Evolutionary conservation across 306 rosid species (phyloP).

Genomic region (Abrus pulchellus): DNA sequence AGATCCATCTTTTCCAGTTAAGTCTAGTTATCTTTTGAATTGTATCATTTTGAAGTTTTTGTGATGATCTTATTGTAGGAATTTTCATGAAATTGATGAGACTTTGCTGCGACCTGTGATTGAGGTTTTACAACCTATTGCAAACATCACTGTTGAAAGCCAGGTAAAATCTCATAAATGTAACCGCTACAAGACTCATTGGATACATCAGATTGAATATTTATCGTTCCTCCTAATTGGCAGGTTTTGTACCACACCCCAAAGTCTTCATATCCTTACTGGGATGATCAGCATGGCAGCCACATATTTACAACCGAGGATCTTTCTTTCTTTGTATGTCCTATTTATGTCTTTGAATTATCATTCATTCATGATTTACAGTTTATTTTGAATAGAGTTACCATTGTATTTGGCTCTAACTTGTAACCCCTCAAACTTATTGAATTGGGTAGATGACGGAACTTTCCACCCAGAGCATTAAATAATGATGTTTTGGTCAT

Average conservation of each 20-base stretch:
- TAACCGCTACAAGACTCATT: slow-evolving; percentile 10
- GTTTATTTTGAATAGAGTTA: slow-evolving; percentile 32
- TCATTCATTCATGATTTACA: slow-evolving; percentile 48
- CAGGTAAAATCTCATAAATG: slow-evolving; percentile 61
- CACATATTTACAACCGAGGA: slow-evolving; percentile 76
- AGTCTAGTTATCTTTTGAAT: slow-evolving; percentile 29
- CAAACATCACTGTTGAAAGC: slow-evolving; percentile 88
- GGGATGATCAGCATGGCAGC: slow-evolving; percentile 77
- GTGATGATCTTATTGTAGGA: slow-evolving; percentile 65
- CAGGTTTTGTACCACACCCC: slow-evolving; percentile 93
- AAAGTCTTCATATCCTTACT: slow-evolving; percentile 81
- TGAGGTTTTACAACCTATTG: slow-evolving; percentile 78
- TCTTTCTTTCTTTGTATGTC: slow-evolving; percentile 94
- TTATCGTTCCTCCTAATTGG: slow-evolving; percentile 33
- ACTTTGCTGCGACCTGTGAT: slow-evolving; percentile 75
- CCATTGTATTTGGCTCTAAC: slow-evolving; percentile 2
- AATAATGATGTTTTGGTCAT: slow-evolving; percentile 22
- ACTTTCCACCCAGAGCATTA: slow-evolving; percentile 5
- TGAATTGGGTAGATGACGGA: slow-evolving; percentile 29
- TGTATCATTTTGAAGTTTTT: slow-evolving; percentile 9
- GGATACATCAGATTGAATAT: slow-evolving; percentile 30
- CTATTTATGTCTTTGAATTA: slow-evolving; percentile 44
- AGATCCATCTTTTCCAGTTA: background rate
- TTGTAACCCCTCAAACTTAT: slow-evolving; percentile 7
- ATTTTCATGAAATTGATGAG: slow-evolving; percentile 70